phyloP scores from a whole-genome alignment of 2,329 filamentous ascomycete genomes.

The Fonsecaea monophora region DNA sequence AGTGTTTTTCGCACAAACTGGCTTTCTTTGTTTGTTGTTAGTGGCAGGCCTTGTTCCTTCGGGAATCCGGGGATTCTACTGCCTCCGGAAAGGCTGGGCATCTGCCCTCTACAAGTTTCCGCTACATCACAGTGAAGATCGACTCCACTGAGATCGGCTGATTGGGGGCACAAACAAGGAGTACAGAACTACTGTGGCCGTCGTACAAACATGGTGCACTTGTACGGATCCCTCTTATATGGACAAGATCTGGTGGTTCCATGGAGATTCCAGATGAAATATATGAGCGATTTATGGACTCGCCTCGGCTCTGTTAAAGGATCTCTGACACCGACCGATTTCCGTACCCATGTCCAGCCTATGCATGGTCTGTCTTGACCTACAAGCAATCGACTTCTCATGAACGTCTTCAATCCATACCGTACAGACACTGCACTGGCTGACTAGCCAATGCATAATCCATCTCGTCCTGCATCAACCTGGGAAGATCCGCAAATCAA shows the following conservation, averaged over 20 bases:
- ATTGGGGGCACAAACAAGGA: background rate
- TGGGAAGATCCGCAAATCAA: background rate
- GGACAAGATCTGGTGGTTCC: conserved; percentile 7
- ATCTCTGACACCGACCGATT: background rate
- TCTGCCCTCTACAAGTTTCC: background rate
- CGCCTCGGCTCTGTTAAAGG: conserved; percentile 14
- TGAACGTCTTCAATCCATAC: background rate
- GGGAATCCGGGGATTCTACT: background rate
- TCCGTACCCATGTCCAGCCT: background rate
- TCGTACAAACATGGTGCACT: background rate
- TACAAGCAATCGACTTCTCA: background rate
- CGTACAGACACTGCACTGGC: background rate
- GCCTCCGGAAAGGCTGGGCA: conserved; percentile 1
- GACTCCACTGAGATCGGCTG: background rate
- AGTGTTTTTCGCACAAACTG: background rate
- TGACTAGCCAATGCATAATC: background rate
- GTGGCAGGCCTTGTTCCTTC: background rate
- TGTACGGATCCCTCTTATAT: background rate
- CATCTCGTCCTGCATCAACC: conserved; percentile 6
- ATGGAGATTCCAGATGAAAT: conserved; percentile 18
- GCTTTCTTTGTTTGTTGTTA: background rate
- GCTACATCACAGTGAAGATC: background rate
- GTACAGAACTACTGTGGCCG: background rate
- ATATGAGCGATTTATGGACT: conserved; percentile 31
- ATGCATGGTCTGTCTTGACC: background rate